Base-by-base conservation (phyloP, 106 monocot genomes). In the Apostasia ramifera region DNA sequence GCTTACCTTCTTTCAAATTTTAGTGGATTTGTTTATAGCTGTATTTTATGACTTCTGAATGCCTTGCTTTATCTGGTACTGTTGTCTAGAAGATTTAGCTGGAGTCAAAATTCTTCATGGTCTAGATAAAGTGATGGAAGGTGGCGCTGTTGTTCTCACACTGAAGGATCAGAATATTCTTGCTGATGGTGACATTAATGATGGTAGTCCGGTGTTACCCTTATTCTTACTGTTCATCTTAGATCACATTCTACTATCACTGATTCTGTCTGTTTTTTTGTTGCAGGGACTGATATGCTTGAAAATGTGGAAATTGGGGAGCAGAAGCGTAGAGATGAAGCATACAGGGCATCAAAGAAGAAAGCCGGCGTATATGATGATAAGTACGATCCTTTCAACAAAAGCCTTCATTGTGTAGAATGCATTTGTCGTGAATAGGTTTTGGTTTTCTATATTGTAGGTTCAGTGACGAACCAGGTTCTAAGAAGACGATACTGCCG, bases 301-400 rank as follows among this genome's bases (percentile, higher is more conserved):
- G 92, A 98, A 83, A 98, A 92, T 78, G 83, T 98, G 71, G 97
- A 98, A 77, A 98, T 98, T 83, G 92, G 92, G 12, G 87, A 98
- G 77, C 97, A 98, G 79, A 92, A 84, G 66, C 84, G 77, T 44
- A 84, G 97, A 76, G 75, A 98, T 81, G 85, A 82, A 6, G 87
- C 92, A 15, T 98, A 98, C 67, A 80, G 58, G 74, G 90, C 76
- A 83, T 73, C 92, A 66, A 97, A 88, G 79, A 92, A 87, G 62
- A 86, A 63, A 66, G 73, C 81, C 62, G 89, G 87, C 69, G 63
- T 76, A 47, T 90, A 92, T 83, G 83, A 79, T 58, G 97, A 98
- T 68, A 88, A 92, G 95, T 89, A 81, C 72, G 73, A 54, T 39
- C 68, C 46, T 66, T 39, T 11, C 2, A 37, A 45, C 40, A 26